phyloP scores from a whole-genome alignment of 1,284 basidiomycete species.

The Cutaneotrichosporon sp. region DNA sequence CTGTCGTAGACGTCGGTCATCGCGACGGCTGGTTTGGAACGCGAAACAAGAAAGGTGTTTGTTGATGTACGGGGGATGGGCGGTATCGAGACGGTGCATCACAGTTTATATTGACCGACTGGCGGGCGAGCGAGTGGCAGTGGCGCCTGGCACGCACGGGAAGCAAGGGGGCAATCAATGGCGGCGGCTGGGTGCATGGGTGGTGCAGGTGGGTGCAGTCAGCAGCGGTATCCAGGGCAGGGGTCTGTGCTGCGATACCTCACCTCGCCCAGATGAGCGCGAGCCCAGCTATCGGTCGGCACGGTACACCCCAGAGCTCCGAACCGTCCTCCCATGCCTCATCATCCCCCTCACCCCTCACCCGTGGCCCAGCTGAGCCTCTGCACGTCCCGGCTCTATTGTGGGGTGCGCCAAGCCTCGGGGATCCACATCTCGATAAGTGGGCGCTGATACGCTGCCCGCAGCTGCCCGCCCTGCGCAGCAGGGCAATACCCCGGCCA shows the following conservation, averaged over 20 bases:
- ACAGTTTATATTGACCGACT: background rate
- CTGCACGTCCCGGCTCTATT: background rate
- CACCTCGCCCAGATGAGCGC: no score
- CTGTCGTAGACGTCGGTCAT: slow-evolving; percentile 1
- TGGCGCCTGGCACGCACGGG: no score
- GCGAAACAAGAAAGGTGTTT: background rate
- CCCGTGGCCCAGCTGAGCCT: background rate
- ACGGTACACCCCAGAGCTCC: no score
- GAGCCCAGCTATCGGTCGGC: no score
- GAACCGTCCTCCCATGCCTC: no score
- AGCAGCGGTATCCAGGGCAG: no score
- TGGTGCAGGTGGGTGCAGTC: background rate
- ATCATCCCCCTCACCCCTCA: no score
- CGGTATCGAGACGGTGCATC: background rate
- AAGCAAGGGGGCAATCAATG: background rate
- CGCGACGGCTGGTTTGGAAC: background rate
- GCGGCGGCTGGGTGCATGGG: no score
- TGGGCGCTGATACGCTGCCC: background rate
- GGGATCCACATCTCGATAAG: background rate
- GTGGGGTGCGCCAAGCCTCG: background rate
- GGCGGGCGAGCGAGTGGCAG: no score
- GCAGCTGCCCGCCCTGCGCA: background rate
- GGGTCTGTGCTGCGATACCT: no score
- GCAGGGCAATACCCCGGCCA: background rate
- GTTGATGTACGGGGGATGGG: background rate